Conservation (phyloP, 2,329 filamentous ascomycete genomes). For the Metarhizium guizhouense region DNA sequence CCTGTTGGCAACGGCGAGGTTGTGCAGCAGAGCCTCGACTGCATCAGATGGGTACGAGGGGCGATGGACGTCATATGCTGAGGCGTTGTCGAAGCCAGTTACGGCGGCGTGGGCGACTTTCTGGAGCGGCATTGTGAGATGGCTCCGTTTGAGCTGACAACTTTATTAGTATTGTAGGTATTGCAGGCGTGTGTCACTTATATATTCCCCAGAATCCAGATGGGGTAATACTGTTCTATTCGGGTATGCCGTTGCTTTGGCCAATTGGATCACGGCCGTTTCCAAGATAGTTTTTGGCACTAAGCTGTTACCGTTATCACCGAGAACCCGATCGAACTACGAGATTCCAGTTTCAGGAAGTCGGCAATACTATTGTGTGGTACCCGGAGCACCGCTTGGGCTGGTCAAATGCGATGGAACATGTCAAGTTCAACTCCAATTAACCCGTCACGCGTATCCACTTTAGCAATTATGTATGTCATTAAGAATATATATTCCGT, state of each 20-base stretch:
- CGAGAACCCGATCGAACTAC: conserved; percentile 2
- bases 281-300: not conserved
- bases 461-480: not conserved
- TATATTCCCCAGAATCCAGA: too few species aligned
- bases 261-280: too few species aligned
- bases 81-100: conserved; percentile 57
- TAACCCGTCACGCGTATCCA: not conserved
- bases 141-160: too few species aligned
- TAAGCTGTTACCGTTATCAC: not conserved
- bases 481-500: not conserved
- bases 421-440: too few species aligned
- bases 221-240: too few species aligned
- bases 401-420: too few species aligned
- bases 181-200: too few species aligned
- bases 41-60: conserved; percentile 55
- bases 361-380: too few species aligned
- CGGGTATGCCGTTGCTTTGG: too few species aligned
- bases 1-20: conserved; percentile 40
- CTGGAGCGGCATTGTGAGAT: conserved; percentile 7
- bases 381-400: too few species aligned
- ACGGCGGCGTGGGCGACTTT: conserved; percentile 35
- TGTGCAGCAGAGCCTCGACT: conserved; percentile 47
- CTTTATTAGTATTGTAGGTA: too few species aligned
- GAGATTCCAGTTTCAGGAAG: not conserved
- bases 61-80: conserved; percentile 57